Percentiles rank a stretch among this genome's conserved stretches.
These are phyloP conservation scores for Cercophora samala DNA, from an alignment of 495 filamentous ascomycete species.

Conservation along the genomic window DNA sequence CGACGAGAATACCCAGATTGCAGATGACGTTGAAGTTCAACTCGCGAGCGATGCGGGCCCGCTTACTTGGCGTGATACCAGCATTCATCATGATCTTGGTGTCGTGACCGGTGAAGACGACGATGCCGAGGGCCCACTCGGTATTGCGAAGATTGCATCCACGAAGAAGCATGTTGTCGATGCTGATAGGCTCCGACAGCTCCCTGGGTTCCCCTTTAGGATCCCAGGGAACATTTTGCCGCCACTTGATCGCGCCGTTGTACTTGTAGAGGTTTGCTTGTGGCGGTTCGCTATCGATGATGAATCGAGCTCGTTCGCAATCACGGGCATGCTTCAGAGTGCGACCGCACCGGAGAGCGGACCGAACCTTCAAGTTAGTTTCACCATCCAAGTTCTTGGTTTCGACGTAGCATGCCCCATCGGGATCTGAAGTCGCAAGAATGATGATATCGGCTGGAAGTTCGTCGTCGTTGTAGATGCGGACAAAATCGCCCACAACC, in stretches of 20 bases:
- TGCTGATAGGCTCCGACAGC: constrained; percentile 89
- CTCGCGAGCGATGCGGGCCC: constrained; percentile 83
- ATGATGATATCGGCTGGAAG: constrained; percentile 94
- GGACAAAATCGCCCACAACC: constrained; percentile 93
- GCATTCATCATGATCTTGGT: constrained; percentile 99
- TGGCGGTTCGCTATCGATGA: constrained; percentile 85
- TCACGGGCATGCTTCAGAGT: constrained; percentile 83
- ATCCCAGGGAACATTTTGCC: constrained; percentile 62
- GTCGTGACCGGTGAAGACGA: constrained; percentile 92
- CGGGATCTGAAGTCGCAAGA: constrained; percentile 89
- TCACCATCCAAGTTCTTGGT: constrained; percentile 98
- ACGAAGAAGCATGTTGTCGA: constrained; percentile 92
- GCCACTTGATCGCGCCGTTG: constrained; percentile 84
- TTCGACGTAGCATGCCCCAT: constrained; percentile 96
- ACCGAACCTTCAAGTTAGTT: constrained; percentile 94
- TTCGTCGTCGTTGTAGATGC: constrained; percentile 93
- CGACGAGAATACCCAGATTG: constrained; percentile 88
- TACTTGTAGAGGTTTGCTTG: constrained; percentile 94
- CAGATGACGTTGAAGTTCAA: constrained; percentile 97
- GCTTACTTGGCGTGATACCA: constrained; percentile 93
- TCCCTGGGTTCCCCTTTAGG: constrained; percentile 56
- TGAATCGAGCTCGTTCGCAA: constrained; percentile 83
- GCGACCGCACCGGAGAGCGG: constrained; percentile 81
- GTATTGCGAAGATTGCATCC: constrained; percentile 94
- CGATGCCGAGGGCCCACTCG: constrained; percentile 94